Percentiles rank a stretch among this genome's conserved stretches.
Evolutionary conservation across 1,284 basidiomycete species (phyloP).

Genomic region (Leccinum huronense): DNA sequence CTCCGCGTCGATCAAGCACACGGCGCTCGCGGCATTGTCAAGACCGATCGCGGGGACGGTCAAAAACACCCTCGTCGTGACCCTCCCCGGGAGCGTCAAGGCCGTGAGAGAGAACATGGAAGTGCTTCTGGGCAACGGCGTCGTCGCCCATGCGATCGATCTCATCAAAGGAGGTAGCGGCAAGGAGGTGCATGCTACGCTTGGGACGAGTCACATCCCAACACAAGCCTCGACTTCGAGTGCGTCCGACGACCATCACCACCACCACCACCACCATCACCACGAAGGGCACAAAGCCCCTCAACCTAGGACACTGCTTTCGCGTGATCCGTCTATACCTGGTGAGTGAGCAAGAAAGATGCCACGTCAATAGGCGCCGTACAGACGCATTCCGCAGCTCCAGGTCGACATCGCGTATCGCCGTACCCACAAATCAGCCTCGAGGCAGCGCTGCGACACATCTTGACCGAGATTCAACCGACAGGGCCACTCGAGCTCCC

Average conservation of each 20-base stretch:
- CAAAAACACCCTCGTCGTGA: constrained; percentile 65
- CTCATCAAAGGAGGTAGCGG: constrained; percentile 73
- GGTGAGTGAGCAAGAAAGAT: constrained; percentile 42
- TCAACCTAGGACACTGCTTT: constrained; percentile 52
- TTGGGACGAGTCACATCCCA: constrained; percentile 34
- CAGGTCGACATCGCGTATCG: constrained; percentile 67
- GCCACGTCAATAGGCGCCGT: background rate
- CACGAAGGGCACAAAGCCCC: constrained; percentile 48
- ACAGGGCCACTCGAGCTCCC: constrained; percentile 40
- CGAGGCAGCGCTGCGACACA: constrained; percentile 58
- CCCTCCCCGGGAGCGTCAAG: constrained; percentile 82
- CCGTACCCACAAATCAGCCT: constrained; percentile 75
- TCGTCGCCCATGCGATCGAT: constrained; percentile 73
- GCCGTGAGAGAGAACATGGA: constrained; percentile 79
- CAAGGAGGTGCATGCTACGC: constrained; percentile 50
- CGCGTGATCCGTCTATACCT: constrained; percentile 65
- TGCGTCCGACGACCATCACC: constrained; percentile 37
- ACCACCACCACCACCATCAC: constrained; percentile 40
- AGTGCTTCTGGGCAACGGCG: constrained; percentile 55
- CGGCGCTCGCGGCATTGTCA: constrained; percentile 78
- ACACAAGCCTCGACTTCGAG: constrained; percentile 11
- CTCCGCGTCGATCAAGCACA: constrained; percentile 66
- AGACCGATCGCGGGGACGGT: constrained; percentile 78
- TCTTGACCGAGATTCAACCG: constrained; percentile 51
- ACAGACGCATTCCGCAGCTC: constrained; percentile 41